Conservation (phyloP, 345 rosid genomes). For the Eutrema yunnanense region DNA sequence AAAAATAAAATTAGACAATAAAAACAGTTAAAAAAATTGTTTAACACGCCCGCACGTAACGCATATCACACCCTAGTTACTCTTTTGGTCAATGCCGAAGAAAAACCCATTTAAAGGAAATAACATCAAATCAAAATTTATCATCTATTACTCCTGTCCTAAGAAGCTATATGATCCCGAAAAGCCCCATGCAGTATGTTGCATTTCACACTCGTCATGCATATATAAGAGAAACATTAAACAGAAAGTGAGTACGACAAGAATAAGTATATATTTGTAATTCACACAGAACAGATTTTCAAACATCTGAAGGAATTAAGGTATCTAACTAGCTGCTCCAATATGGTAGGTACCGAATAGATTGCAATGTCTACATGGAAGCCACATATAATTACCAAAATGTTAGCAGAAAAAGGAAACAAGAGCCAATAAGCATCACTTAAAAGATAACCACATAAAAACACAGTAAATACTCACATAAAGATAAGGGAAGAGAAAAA, state of each 20-base stretch:
- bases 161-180: neutral
- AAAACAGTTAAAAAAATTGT: no score
- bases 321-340: neutral
- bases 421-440: neutral
- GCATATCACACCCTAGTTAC: neutral
- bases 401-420: neutral
- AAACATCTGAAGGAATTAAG: neutral
- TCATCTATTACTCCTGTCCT: neutral
- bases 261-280: neutral
- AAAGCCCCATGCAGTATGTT: neutral
- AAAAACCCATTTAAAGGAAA: slow-evolving; percentile 11
- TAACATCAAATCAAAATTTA: neutral
- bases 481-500: neutral
- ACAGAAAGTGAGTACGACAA: neutral
- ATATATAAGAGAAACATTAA: neutral
- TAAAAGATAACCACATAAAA: neutral
- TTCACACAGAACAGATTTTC: neutral
- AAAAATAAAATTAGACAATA: no score
- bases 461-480: neutral
- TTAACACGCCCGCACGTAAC: no score
- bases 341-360: neutral
- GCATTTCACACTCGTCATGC: neutral
- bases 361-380: neutral
- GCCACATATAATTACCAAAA: neutral
- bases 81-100: slow-evolving; percentile 76